Evolutionary conservation across 768 basidiomycete species (phyloP).

Genomic region (Strobilomyces confusus): DNA sequence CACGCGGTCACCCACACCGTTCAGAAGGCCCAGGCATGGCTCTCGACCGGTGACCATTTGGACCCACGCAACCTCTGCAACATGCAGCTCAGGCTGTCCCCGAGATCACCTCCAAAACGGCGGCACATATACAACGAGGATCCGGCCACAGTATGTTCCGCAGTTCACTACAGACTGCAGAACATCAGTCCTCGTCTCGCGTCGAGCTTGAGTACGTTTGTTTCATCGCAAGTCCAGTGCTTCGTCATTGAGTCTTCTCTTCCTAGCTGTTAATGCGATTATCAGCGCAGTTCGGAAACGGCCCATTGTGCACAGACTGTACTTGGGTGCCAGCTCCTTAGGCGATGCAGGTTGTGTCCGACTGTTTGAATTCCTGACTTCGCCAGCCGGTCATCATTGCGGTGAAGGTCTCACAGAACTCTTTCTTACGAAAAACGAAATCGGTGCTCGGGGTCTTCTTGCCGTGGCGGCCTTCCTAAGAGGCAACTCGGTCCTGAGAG

Average conservation of each 20-base stretch:
- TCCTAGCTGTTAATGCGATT: conserved; percentile 48
- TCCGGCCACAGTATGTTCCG: conserved; percentile 30
- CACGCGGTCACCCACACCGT: conserved; percentile 14
- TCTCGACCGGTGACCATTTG: background rate
- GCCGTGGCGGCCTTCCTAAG: conserved; percentile 51
- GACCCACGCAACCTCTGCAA: background rate
- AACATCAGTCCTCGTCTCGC: conserved; percentile 29
- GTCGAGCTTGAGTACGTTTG: conserved; percentile 25
- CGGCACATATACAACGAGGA: conserved; percentile 25
- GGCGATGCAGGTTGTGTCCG: conserved; percentile 54
- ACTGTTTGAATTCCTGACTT: conserved; percentile 53
- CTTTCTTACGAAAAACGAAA: conserved; percentile 51
- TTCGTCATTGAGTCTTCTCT: background rate
- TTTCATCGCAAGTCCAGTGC: background rate
- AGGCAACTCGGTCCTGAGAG: conserved; percentile 42
- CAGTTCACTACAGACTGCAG: conserved; percentile 18
- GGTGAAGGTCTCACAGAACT: conserved; percentile 45
- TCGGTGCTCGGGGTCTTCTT: conserved; percentile 51
- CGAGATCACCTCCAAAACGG: conserved; percentile 20
- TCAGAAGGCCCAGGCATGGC: background rate
- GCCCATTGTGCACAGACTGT: conserved; percentile 47
- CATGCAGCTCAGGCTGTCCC: conserved; percentile 25
- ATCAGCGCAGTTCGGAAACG: conserved; percentile 44
- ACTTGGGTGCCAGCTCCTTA: conserved; percentile 53
- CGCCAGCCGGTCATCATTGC: conserved; percentile 43